Base-by-base conservation (phyloP, 23 red algal species). In the Gracilaria vermiculophylla region DNA sequence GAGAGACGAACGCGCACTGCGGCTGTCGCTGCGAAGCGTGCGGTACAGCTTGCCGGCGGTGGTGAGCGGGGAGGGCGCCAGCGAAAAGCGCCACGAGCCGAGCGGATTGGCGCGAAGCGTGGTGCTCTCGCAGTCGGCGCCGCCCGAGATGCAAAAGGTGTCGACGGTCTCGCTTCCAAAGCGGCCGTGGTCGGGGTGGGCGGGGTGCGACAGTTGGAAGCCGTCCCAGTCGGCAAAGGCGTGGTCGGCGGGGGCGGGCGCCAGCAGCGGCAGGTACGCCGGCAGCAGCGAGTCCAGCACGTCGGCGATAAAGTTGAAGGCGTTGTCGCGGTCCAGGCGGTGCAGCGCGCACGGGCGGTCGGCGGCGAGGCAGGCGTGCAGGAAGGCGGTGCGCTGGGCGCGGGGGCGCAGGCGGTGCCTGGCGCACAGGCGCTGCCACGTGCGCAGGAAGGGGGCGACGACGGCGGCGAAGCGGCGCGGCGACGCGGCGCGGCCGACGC, bases 1-100 rank as follows among this genome's bases (percentile, higher is more conserved):
- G 27, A 78, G 50, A 12, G 84, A 62, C 13, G 50, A 42, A 43
- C 55, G 7, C 2, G 51, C 42, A 23, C 25, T 13, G 16, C 52
- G 52, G 1, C 13, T 36, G 36, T 69, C 44, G 53, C 53, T 64
- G 41, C 84, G 84, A 40, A 88, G 53, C 36, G 84, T 64, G 14
- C 40, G 35, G 32, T 88, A 88, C 67, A 56, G 34, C 67, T 61
- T 76, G 19, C 84, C 84, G 23, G 84, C 84, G 21, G 84, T 28
- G 15, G 84, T 88, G 33, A 88, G 32, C 33, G 66, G 58, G 11
- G 84, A 88, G 7, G 84, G 84, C 16, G 72, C 69, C 1, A 88
- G 58, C 13, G 84, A 88, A 55, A 88, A 88, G 50, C 84, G 69
- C 84, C 84, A 88, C 44, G 84, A 88, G 35, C 84, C 84, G 33